Conservation (phyloP, 345 rosid genomes). For the Eucalyptus victrix region DNA sequence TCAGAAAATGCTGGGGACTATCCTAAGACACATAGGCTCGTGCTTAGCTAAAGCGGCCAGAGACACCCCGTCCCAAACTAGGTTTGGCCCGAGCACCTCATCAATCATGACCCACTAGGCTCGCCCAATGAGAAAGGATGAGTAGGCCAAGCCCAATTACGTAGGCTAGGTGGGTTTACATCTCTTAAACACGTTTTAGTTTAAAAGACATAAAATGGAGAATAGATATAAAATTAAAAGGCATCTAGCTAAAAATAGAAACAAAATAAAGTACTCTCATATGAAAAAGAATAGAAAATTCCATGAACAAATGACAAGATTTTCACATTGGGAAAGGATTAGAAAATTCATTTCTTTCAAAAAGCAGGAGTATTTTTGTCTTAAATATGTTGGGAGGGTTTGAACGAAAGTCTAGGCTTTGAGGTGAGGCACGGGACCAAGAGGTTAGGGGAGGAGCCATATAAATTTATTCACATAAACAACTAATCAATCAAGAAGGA, state of each 20-base stretch:
- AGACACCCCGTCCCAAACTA: background rate
- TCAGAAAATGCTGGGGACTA: no score
- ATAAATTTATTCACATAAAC: no score
- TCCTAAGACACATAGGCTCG: background rate
- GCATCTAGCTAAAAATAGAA: no score
- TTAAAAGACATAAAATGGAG: no score
- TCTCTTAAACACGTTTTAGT: background rate
- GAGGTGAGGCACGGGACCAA: conserved; percentile 3
- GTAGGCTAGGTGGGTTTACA: background rate
- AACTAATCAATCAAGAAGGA: no score
- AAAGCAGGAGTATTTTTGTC: no score
- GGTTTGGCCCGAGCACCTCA: background rate
- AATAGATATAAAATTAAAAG: no score
- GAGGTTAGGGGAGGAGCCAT: conserved; percentile 6
- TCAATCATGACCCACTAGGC: background rate
- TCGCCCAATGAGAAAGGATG: background rate
- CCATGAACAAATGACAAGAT: background rate
- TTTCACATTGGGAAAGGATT: no score
- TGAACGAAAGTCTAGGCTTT: background rate
- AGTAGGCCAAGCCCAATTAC: background rate
- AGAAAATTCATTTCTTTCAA: no score
- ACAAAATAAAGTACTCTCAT: background rate
- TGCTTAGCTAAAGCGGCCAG: background rate
- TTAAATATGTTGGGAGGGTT: background rate
- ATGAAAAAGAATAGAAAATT: background rate